phyloP scores from a whole-genome alignment of 805 yeast species.

The Teunomyces gatunensis region DNA sequence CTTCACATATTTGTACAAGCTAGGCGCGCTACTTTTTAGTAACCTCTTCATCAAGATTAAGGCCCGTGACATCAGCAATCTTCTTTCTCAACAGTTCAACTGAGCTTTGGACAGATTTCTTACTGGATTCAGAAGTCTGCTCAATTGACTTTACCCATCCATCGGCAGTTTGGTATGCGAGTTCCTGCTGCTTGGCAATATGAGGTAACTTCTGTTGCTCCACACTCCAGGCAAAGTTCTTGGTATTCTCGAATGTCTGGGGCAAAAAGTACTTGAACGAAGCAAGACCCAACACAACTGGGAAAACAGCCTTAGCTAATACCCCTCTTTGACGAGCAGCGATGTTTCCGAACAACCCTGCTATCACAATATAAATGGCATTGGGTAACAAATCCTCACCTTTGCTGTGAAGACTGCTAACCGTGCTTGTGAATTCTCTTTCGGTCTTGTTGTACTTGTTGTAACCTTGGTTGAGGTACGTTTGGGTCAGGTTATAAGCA shows the following conservation, averaged over 20 bases:
- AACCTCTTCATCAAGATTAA: conserved; percentile 63
- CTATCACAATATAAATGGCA: conserved; percentile 63
- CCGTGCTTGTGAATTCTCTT: conserved; percentile 58
- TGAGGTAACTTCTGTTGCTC: conserved; percentile 63
- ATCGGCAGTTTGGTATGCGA: conserved; percentile 45
- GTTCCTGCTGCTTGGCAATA: conserved; percentile 60
- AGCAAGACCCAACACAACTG: conserved; percentile 56
- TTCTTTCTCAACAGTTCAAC: conserved; percentile 40
- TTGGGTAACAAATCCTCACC: conserved; percentile 73
- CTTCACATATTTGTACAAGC: neutral
- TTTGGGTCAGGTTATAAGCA: conserved; percentile 22
- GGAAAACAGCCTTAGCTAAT: conserved; percentile 52
- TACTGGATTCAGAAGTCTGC: conserved; percentile 38
- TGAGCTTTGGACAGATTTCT: conserved; percentile 33
- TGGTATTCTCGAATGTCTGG: conserved; percentile 61
- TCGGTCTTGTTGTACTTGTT: conserved; percentile 56
- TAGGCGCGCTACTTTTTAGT: conserved; percentile 37
- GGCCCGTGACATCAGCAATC: conserved; percentile 60
- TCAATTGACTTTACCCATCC: conserved; percentile 45
- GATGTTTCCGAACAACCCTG: conserved; percentile 70
- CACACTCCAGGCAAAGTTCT: conserved; percentile 53
- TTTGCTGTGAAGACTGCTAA: conserved; percentile 60
- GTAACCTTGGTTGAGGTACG: conserved; percentile 47
- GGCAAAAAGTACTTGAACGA: conserved; percentile 75
- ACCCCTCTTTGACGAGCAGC: conserved; percentile 65